Conservation (phyloP, 202 grass and related monocot genomes). For the Brachypodium distachyon region DNA sequence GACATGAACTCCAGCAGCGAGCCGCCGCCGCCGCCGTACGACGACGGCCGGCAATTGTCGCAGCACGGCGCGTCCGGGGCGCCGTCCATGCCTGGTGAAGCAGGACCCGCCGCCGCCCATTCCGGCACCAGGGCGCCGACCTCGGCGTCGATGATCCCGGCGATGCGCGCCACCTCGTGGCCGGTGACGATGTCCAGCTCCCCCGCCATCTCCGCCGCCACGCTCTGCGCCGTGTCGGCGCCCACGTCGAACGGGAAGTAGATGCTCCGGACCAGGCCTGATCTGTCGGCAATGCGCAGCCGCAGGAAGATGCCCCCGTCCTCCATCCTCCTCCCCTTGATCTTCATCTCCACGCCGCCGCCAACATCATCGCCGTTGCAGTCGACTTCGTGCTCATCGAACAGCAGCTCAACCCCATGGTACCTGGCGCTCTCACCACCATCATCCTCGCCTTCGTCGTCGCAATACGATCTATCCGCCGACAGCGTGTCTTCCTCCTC, state of each 20-base stretch:
- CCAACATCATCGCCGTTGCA: neutral
- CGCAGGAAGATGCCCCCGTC: constrained; percentile 72
- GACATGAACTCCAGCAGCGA: constrained; percentile 61
- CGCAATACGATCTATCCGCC: neutral
- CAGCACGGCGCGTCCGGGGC: constrained; percentile 7
- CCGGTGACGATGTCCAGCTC: constrained; percentile 86
- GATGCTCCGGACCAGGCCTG: constrained; percentile 31
- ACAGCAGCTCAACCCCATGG: constrained; percentile 48
- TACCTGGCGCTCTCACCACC: constrained; percentile 4
- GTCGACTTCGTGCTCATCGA: constrained; percentile 54
- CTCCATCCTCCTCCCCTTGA: constrained; percentile 64
- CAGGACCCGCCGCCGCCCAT: constrained; percentile 15
- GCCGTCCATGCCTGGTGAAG: no score
- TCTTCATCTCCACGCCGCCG: constrained; percentile 56
- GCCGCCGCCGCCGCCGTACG: constrained; percentile 38
- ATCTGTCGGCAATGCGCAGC: constrained; percentile 64
- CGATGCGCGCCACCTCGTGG: constrained; percentile 78
- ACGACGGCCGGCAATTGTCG: constrained; percentile 42
- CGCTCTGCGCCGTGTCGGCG: constrained; percentile 63
- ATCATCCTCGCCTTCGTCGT: neutral
- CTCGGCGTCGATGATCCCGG: constrained; percentile 72
- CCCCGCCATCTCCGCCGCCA: constrained; percentile 70
- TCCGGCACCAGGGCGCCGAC: constrained; percentile 46
- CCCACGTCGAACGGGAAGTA: constrained; percentile 68
- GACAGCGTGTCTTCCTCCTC: neutral